A percentile compares a stretch with the other conserved stretches of the same genome.
Evolutionary conservation across 768 basidiomycete genomes (phyloP).

Genomic region (button mushroom (Agaricus bisporus)): DNA sequence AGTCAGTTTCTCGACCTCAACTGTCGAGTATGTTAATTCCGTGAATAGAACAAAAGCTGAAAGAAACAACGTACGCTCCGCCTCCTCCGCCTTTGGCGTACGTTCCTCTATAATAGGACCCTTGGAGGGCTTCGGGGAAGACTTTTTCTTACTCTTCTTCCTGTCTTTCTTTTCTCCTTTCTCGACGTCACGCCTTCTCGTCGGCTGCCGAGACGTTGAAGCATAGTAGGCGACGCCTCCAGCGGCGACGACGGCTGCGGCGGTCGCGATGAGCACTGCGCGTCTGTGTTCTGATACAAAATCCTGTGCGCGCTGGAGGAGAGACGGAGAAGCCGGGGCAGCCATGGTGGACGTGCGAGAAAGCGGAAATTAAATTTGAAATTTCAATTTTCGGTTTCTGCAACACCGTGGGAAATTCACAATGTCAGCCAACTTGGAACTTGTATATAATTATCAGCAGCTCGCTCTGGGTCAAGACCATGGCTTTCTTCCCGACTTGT

Average conservation of each 20-base stretch:
- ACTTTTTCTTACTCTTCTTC: conserved; percentile 46
- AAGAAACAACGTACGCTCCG: conserved; percentile 19
- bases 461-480: neutral
- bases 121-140: conserved; percentile 48
- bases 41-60: neutral
- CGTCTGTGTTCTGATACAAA: conserved; percentile 78
- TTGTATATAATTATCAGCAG: neutral
- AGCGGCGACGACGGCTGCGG: conserved; percentile 63
- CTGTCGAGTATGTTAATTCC: conserved; percentile 11
- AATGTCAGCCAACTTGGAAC: conserved; percentile 1
- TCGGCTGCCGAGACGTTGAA: conserved; percentile 41
- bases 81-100: conserved; percentile 32
- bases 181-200: conserved; percentile 30
- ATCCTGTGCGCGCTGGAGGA: conserved; percentile 59
- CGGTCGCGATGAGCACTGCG: conserved; percentile 65
- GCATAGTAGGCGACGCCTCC: conserved; percentile 77
- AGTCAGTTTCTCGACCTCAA: conserved; percentile 39
- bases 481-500: neutral
- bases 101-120: conserved; percentile 81
- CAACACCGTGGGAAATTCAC: conserved; percentile 1
- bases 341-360: conserved; percentile 11
- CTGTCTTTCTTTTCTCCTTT: conserved; percentile 39
- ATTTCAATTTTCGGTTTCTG: conserved; percentile 6
- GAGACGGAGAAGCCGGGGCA: conserved; percentile 14
- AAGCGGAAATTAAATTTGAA: neutral